A percentile compares a stretch with the other conserved stretches of the same genome.
phyloP scores from a whole-genome alignment of 1,284 basidiomycete genomes.

The Naganishia liquefaciens region DNA sequence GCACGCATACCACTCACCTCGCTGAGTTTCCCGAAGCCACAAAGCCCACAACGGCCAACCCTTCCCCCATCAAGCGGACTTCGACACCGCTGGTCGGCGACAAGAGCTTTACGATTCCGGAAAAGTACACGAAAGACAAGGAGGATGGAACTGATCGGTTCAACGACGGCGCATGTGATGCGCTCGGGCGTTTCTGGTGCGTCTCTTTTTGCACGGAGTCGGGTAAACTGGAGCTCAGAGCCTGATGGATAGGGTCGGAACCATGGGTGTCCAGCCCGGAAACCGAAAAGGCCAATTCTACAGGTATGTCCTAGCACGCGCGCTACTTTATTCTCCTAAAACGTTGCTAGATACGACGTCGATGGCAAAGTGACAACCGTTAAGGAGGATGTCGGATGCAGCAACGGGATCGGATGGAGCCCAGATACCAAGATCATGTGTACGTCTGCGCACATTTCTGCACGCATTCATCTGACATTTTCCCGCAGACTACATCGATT shows the following conservation, averaged over 20 bases:
- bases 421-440: constrained; percentile 49
- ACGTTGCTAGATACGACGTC: constrained; percentile 37
- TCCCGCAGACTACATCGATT: constrained; percentile 51
- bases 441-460: constrained; percentile 33
- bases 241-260: constrained; percentile 28
- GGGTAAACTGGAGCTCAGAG: neutral
- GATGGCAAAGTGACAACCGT: constrained; percentile 40
- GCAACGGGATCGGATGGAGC: constrained; percentile 53
- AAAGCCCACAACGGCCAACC: constrained; percentile 31
- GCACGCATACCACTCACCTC: constrained; percentile 37
- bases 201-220: neutral
- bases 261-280: constrained; percentile 20
- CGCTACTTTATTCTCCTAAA: neutral
- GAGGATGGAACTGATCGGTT: constrained; percentile 39
- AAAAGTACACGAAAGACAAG: constrained; percentile 34
- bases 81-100: constrained; percentile 8
- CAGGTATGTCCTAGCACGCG: constrained; percentile 35
- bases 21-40: constrained; percentile 38
- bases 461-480: neutral
- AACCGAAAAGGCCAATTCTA: constrained; percentile 40
- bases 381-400: constrained; percentile 42
- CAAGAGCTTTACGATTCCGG: constrained; percentile 32
- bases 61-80: constrained; percentile 16
- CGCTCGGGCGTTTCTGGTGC: constrained; percentile 44
- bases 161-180: constrained; percentile 53